Base-by-base conservation (phyloP, 2,329 filamentous ascomycete genomes). In the Diaporthe batatas region DNA sequence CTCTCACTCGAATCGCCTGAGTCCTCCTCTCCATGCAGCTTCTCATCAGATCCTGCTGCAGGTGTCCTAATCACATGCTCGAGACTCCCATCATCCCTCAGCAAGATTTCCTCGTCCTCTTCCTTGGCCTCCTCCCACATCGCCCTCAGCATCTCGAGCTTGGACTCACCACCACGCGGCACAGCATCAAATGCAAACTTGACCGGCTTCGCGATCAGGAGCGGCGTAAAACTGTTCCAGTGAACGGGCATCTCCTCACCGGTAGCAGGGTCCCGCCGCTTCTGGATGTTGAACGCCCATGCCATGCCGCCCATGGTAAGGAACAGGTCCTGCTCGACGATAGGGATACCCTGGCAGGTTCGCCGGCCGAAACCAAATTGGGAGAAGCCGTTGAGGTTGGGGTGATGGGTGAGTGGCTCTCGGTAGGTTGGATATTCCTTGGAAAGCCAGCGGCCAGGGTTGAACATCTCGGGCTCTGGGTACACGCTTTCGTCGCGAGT, bases 361-460 rank as follows among this genome's bases (percentile, higher is more conserved):
- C 88, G 81, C 2, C 87, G 82, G 0, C 88, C 88, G 76, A 87
- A 89, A 1, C 88, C 89, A 75, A 90, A 90, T 25, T 84, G 81
- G 36, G 80, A 81, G 75, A 81, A 83, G 42, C 86, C 84, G 34
- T 79, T 77, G 6, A 84, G 79, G 29, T 83, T 83, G 72, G 83
- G 83, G 73, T 83, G 76, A 6, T 76, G 54, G 0, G 80, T 83
- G 47, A 84, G 74, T 0, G 83, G 84, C 69, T 83, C 83, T 62
- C 77, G 79, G 76, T 82, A 84, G 2, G 83, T 84, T 5, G 83
- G 82, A 55, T 81, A 84, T 7, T 72, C 55, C 0, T 81, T 80
- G 2, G 81, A 77, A 6, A 84, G 72, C 81, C 83, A 85, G 1
- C 84, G 80, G 0, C 77, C 80, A 0, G 84, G 83, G 74, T 83